Conservation (phyloP, 116 monocot species). For the Papilionanthe hybrid region DNA sequence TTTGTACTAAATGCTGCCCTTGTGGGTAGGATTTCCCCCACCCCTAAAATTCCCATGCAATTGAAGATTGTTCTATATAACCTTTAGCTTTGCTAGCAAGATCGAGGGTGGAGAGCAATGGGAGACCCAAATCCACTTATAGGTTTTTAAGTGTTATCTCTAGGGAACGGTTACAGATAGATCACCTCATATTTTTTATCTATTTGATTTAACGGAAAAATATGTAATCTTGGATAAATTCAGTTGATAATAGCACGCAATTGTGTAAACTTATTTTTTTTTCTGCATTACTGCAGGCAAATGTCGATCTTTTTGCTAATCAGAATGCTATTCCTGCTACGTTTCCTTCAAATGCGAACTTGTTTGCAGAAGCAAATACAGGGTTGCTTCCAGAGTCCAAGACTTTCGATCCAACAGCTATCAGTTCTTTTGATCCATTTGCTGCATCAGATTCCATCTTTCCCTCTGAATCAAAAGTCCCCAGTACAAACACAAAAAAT, state of each 20-base stretch:
- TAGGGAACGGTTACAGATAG: too few relatives aligned
- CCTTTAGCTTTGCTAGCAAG: too few relatives aligned
- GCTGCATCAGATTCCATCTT: slow-evolving; percentile 20
- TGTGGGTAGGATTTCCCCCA: too few relatives aligned
- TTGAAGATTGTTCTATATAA: too few relatives aligned
- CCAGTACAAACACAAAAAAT: slow-evolving; percentile 14
- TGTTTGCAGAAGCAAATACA: slow-evolving; percentile 34
- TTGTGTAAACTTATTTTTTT: not conserved
- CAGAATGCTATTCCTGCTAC: slow-evolving; percentile 41
- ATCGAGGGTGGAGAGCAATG: not conserved
- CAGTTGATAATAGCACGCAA: not conserved
- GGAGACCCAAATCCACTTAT: not conserved
- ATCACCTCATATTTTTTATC: not conserved
- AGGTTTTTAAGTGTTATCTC: too few relatives aligned
- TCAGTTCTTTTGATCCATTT: slow-evolving; percentile 45
- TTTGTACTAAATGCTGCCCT: too few relatives aligned
- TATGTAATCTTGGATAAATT: slow-evolving; percentile 1
- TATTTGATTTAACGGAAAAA: not conserved
- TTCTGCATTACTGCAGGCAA: slow-evolving; percentile 35
- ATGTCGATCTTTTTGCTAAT: slow-evolving; percentile 57
- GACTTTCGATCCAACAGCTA: slow-evolving; percentile 19
- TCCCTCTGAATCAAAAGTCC: slow-evolving; percentile 22
- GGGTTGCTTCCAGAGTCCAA: slow-evolving; percentile 29
- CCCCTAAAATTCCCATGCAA: too few relatives aligned
- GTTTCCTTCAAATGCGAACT: slow-evolving; percentile 30